A percentile compares a stretch with the other conserved stretches of the same genome.
These are phyloP conservation scores for Hebeloma cylindrosporum DNA, from an alignment of 768 basidiomycete species.

Conservation along the genomic window DNA sequence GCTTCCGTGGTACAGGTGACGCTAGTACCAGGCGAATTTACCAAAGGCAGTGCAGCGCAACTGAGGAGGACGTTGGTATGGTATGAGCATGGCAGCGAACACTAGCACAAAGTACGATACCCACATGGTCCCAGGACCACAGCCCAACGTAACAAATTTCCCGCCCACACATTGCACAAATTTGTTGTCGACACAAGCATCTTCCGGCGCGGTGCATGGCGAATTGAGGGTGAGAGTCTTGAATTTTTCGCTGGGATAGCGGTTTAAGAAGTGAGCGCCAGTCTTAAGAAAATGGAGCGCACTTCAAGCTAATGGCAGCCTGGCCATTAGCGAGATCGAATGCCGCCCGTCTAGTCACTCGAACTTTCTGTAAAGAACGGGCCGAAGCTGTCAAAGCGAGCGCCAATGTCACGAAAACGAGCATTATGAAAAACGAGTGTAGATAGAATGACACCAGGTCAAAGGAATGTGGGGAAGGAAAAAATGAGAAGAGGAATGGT, in stretches of 20 bases:
- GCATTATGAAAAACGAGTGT: slow-evolving; percentile 29
- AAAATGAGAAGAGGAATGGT: slow-evolving; percentile 2
- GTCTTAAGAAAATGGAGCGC: slow-evolving; percentile 9
- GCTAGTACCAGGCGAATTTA: slow-evolving; percentile 47
- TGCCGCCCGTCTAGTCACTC: slow-evolving; percentile 29
- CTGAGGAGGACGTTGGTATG: slow-evolving; percentile 20
- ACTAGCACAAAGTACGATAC: slow-evolving; percentile 3
- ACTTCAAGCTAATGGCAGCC: slow-evolving; percentile 44
- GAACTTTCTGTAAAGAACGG: slow-evolving; percentile 27
- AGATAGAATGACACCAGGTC: slow-evolving; percentile 19
- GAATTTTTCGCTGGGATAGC: slow-evolving; percentile 31
- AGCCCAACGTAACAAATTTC: slow-evolving; percentile 37
- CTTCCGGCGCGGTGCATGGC: slow-evolving; percentile 37
- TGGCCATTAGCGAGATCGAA: slow-evolving; percentile 41
- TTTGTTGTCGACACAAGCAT: slow-evolving; percentile 47
- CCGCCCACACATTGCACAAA: slow-evolving; percentile 61
- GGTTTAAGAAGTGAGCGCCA: neutral
- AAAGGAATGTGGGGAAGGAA: slow-evolving; percentile 5
- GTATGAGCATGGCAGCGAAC: neutral
- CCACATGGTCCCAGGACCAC: slow-evolving; percentile 38
- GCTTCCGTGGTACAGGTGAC: slow-evolving; percentile 51
- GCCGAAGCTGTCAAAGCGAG: slow-evolving; percentile 34
- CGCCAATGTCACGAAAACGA: slow-evolving; percentile 35
- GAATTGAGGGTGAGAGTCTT: slow-evolving; percentile 32
- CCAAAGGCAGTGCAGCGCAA: slow-evolving; percentile 53